Conservation (phyloP, 495 filamentous ascomycete genomes). For the Penicillium lividum region DNA sequence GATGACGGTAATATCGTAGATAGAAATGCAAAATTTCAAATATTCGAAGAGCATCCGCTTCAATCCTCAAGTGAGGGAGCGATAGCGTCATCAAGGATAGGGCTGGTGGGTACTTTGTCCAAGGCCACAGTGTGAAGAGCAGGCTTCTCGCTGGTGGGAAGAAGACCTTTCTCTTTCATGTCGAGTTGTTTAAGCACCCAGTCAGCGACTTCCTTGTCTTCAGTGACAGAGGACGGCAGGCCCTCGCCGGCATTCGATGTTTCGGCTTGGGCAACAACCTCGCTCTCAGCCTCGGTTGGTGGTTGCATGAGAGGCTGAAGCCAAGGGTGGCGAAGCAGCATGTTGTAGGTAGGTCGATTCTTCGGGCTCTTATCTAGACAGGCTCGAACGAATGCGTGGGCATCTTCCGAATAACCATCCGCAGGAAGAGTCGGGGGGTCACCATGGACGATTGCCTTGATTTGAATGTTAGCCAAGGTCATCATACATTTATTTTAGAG, state of each 20-base stretch:
- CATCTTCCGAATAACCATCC: constrained; percentile 73
- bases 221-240: constrained; percentile 44
- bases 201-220: constrained; percentile 75
- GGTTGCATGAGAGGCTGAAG: constrained; percentile 77
- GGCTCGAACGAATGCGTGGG: constrained; percentile 82
- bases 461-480: constrained; percentile 15
- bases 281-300: constrained; percentile 72
- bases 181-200: constrained; percentile 81
- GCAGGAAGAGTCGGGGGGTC: constrained; percentile 83
- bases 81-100: constrained; percentile 32
- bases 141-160: constrained; percentile 55
- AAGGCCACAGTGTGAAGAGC: constrained; percentile 79
- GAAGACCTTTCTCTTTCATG: constrained; percentile 54
- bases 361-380: constrained; percentile 93
- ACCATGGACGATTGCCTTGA: constrained; percentile 93
- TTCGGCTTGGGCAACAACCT: constrained; percentile 18
- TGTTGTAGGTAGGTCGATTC: constrained; percentile 84
- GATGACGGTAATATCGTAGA: constrained; percentile 1
- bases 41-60: constrained; percentile 4
- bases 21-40: background rate
- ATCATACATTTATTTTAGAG: background rate
- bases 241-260: constrained; percentile 40
- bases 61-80: constrained; percentile 15
- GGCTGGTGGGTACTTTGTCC: constrained; percentile 53
- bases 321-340: constrained; percentile 89